These are phyloP conservation scores for Vitis rotundifolia DNA, from an alignment of 164 flowering plant genomes.

Conservation along the genomic window DNA sequence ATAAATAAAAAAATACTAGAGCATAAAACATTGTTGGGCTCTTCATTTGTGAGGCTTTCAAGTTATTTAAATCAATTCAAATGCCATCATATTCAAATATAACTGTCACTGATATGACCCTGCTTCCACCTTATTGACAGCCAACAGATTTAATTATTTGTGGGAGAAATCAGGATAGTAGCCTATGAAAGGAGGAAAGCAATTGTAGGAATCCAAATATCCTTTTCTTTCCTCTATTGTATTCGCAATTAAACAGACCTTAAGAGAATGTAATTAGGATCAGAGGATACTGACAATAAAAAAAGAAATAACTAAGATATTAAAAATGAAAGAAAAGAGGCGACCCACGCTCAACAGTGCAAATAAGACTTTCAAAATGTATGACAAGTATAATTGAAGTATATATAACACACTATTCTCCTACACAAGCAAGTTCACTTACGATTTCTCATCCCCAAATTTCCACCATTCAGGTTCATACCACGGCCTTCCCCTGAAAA, in stretches of 20 bases:
- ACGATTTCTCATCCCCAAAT: slow-evolving; percentile 94
- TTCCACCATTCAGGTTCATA: slow-evolving; percentile 99
- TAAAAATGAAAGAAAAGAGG: too few relatives aligned
- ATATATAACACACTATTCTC: neutral
- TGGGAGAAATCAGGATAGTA: too few relatives aligned
- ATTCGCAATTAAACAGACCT: neutral
- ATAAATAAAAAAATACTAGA: too few relatives aligned
- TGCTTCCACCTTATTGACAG: too few relatives aligned
- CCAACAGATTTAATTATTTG: too few relatives aligned
- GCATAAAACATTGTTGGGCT: too few relatives aligned
- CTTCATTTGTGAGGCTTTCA: too few relatives aligned
- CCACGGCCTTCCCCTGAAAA: slow-evolving; percentile 89
- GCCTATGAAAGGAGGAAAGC: too few relatives aligned
- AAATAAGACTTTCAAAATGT: neutral
- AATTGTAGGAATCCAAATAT: neutral
- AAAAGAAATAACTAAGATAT: too few relatives aligned
- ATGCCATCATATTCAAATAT: too few relatives aligned
- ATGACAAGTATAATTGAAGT: neutral
- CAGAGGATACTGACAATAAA: neutral
- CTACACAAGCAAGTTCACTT: slow-evolving; percentile 36
- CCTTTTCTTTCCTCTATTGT: neutral
- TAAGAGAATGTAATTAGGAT: neutral
- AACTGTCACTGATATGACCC: too few relatives aligned
- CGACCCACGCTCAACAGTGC: neutral
- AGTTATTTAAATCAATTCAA: too few relatives aligned